These are phyloP conservation scores for Claviceps lovelessii DNA, from an alignment of 2,329 filamentous ascomycete genomes.

Conservation along the genomic window DNA sequence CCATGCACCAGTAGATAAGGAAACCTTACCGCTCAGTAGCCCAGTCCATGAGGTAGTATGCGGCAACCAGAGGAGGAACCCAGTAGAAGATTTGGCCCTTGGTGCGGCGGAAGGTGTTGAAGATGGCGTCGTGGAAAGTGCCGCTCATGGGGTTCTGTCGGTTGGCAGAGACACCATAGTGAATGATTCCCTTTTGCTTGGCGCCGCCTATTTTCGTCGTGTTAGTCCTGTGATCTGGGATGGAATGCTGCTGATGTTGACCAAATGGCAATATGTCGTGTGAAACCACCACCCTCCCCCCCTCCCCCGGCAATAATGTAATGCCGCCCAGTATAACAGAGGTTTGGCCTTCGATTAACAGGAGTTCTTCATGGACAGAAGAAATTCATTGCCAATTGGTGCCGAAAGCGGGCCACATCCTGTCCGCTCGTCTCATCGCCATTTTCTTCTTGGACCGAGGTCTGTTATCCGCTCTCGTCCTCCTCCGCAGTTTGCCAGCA, in stretches of 20 bases:
- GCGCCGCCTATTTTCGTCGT: slow-evolving; percentile 29
- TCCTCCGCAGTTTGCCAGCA: background rate
- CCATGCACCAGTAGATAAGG: no score
- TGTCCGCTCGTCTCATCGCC: background rate
- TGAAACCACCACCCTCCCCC: no score
- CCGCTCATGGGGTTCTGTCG: slow-evolving; percentile 78
- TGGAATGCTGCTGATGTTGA: background rate
- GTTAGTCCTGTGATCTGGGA: background rate
- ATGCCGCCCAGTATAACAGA: background rate
- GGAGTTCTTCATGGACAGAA: background rate
- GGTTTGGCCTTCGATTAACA: background rate
- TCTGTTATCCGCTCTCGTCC: background rate
- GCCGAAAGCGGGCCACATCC: background rate
- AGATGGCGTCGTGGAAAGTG: slow-evolving; percentile 65
- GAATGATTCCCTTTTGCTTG: slow-evolving; percentile 49
- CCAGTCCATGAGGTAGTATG: slow-evolving; percentile 80
- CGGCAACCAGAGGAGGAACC: slow-evolving; percentile 60
- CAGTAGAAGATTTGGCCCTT: slow-evolving; percentile 80
- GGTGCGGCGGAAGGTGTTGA: slow-evolving; percentile 88
- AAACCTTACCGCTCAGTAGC: slow-evolving; percentile 67
- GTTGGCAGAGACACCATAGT: slow-evolving; percentile 72
- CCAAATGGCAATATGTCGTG: background rate
- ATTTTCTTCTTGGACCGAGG: background rate
- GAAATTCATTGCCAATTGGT: background rate
- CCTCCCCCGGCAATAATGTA: background rate